Base-by-base conservation (phyloP, 78 protist genomes). In the Tieghemostelium lacteum region DNA sequence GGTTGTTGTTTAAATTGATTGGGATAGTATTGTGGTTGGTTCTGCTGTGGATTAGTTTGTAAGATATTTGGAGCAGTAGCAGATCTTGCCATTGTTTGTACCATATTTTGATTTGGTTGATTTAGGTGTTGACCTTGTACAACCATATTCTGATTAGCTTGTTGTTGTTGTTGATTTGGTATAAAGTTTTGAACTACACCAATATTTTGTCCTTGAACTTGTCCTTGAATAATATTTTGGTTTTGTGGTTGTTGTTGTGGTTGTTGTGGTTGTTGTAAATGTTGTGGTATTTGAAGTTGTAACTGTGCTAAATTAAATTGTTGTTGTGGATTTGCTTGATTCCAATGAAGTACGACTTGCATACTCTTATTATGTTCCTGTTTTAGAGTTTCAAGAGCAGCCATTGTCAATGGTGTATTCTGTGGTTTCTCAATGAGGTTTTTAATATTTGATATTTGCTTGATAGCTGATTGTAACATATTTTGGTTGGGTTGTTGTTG, bases 51-150 rank as follows among this genome's bases (percentile, higher is more conserved):
- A n/a, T n/a, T n/a, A n/a, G n/a, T n/a, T n/a, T n/a, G n/a, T n/a
- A n/a, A n/a, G n/a, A n/a, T n/a, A n/a, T n/a, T n/a, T n/a, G n/a
- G n/a, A n/a, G n/a, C n/a, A n/a, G n/a, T n/a, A n/a, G n/a, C n/a
- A n/a, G n/a, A n/a, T n/a, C n/a, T n/a, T n/a, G n/a, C n/a, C n/a
- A n/a, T n/a, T n/a, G n/a, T n/a, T n/a, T n/a, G n/a, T n/a, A 14
- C 57, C 26, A 52, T 52, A 17, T 52, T 17, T 14, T 20, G 14
- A 17, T 20, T 17, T 14, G 17, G 57, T 52, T 52, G 45, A 63
- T 63, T 39, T 33, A 63, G 70, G 70, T 66, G 73, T 66, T 36
- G 73, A 66, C n/a, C 28, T 66, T 66, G 73, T 19, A 8, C 73
- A 33, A n/a, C 60, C n/a, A 17, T 5, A 3, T 29, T 22, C 12